Evolutionary conservation across 768 basidiomycete genomes (phyloP).

Genomic region (Imleria badia): DNA sequence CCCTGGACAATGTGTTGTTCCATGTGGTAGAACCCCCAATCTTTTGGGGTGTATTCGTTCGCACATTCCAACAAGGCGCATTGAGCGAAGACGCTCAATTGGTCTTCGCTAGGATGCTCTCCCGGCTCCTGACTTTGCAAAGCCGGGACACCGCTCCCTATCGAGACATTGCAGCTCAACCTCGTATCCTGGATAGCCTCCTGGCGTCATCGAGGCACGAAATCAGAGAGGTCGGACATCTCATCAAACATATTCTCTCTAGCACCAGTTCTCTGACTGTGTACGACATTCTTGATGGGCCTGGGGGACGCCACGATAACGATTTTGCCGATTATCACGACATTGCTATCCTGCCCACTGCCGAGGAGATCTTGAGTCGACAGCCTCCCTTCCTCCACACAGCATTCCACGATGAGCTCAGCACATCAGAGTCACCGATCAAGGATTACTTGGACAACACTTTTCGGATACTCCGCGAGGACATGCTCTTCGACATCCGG

Average conservation of each 20-base stretch:
- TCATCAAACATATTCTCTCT: constrained; percentile 41
- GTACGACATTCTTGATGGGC: constrained; percentile 25
- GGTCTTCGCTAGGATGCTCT: constrained; percentile 48
- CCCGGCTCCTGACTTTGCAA: constrained; percentile 44
- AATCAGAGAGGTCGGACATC: constrained; percentile 35
- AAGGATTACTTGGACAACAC: constrained; percentile 59
- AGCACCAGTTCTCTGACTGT: constrained; percentile 16
- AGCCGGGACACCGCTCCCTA: constrained; percentile 35
- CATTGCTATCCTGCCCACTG: constrained; percentile 61
- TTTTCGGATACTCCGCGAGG: constrained; percentile 64
- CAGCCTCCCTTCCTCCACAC: constrained; percentile 51
- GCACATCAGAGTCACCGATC: constrained; percentile 30
- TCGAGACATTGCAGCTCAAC: constrained; percentile 36
- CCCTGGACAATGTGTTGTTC: constrained; percentile 40
- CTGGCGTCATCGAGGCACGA: constrained; percentile 23
- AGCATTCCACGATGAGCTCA: constrained; percentile 19
- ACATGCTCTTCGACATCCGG: constrained; percentile 56
- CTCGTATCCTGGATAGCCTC: constrained; percentile 26
- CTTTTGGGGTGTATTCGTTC: constrained; percentile 43
- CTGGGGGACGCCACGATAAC: constrained; percentile 72
- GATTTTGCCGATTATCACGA: constrained; percentile 55
- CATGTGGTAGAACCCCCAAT: constrained; percentile 49
- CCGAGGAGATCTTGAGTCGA: constrained; percentile 50
- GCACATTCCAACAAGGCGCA: constrained; percentile 31
- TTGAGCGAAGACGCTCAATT: constrained; percentile 37